Percentiles rank a stretch among this genome's conserved stretches.
Evolutionary conservation across 2,329 filamentous ascomycete genomes (phyloP).

Genomic region (Botrytis aclada): DNA sequence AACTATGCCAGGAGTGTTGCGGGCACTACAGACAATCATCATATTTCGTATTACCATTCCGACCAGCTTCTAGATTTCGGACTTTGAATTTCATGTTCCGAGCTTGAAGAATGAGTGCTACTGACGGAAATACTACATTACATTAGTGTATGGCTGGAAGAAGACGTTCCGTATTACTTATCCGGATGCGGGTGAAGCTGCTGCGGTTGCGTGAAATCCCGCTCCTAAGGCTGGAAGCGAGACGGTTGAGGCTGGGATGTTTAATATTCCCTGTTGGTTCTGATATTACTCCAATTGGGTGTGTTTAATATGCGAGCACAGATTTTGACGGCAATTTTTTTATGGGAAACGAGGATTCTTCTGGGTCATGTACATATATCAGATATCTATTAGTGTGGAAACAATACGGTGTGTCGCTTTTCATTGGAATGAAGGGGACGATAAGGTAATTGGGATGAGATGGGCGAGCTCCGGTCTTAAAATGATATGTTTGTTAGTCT

Average conservation of each 20-base stretch:
- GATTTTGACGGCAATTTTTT: too few relatives aligned
- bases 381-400: too few relatives aligned
- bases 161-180: constrained; percentile 21
- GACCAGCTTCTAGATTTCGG: background rate
- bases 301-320: background rate
- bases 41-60: background rate
- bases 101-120: background rate
- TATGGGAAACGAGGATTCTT: background rate
- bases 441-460: background rate
- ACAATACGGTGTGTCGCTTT: background rate
- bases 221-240: constrained; percentile 10
- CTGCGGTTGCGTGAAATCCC: constrained; percentile 8
- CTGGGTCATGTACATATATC: background rate
- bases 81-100: background rate
- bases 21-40: background rate
- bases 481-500: background rate
- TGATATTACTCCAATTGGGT: background rate
- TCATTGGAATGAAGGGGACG: background rate
- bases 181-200: constrained; percentile 8
- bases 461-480: background rate
- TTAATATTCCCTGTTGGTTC: background rate
- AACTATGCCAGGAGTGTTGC: background rate
- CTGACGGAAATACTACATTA: background rate
- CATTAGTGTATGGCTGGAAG: constrained; percentile 19
- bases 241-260: background rate